phyloP scores from a whole-genome alignment of 2,329 filamentous ascomycete species.

The Penicillium sp. region DNA sequence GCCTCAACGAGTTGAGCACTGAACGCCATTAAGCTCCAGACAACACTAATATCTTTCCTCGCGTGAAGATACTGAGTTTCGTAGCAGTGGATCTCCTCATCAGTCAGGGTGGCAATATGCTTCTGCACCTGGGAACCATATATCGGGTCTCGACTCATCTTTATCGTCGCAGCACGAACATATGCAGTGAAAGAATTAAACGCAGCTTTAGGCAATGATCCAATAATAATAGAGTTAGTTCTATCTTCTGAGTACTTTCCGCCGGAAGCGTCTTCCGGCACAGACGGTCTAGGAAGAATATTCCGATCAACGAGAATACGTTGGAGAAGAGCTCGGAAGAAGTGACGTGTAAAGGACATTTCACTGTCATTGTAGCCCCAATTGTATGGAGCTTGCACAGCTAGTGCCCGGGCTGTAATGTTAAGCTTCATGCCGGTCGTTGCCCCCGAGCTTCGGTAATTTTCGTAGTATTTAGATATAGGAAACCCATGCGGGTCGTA shows the following conservation, averaged over 20 bases:
- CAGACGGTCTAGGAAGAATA: slow-evolving; percentile 65
- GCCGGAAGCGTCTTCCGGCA: slow-evolving; percentile 33
- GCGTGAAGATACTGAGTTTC: slow-evolving; percentile 65
- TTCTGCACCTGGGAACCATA: slow-evolving; percentile 65
- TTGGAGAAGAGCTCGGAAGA: slow-evolving; percentile 88
- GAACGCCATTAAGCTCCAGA: slow-evolving; percentile 97
- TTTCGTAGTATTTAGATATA: slow-evolving; percentile 74
- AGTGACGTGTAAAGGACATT: slow-evolving; percentile 88
- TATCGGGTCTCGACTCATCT: slow-evolving; percentile 67
- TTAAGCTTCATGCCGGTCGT: slow-evolving; percentile 76
- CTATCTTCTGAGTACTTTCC: slow-evolving; percentile 31
- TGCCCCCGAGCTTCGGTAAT: slow-evolving; percentile 58
- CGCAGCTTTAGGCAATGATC: slow-evolving; percentile 77
- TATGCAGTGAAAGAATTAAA: slow-evolving; percentile 78
- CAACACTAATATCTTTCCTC: slow-evolving; percentile 80
- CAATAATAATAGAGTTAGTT: slow-evolving; percentile 64
- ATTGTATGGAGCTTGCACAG: slow-evolving; percentile 91
- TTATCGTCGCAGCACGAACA: slow-evolving; percentile 77
- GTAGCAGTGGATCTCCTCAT: slow-evolving; percentile 76
- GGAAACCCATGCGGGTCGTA: slow-evolving; percentile 91
- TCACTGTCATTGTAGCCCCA: slow-evolving; percentile 84
- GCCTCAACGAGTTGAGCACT: slow-evolving; percentile 88
- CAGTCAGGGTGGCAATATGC: slow-evolving; percentile 70
- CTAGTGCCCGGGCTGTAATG: slow-evolving; percentile 98
- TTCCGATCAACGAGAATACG: slow-evolving; percentile 87